phyloP scores from a whole-genome alignment of 1,284 basidiomycete species.

The Ceratobasidium sp. region DNA sequence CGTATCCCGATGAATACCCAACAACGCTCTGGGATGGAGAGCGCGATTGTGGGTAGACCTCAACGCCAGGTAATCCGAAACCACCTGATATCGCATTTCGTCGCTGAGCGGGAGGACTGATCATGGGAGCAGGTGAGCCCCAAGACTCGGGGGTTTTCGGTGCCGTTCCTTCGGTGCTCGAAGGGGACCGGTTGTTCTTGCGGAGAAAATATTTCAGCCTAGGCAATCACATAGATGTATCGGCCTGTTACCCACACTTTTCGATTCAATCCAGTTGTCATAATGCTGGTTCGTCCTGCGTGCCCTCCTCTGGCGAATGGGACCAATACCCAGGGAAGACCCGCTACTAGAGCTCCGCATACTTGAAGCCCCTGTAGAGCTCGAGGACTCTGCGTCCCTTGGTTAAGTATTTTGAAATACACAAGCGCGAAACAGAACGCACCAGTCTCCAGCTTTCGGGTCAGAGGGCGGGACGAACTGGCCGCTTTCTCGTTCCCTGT shows the following conservation, averaged over 20 bases:
- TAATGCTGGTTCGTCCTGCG: not conserved
- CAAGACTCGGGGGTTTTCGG: constrained; percentile 12
- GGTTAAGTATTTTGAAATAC: not conserved
- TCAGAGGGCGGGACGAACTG: not conserved
- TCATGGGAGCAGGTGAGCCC: not conserved
- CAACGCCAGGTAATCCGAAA: no score
- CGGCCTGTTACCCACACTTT: not conserved
- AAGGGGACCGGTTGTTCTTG: constrained; percentile 1
- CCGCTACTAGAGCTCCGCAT: not conserved
- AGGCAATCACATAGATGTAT: no score
- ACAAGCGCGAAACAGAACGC: not conserved
- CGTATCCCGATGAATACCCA: not conserved
- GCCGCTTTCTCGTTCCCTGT: not conserved
- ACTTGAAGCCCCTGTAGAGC: not conserved
- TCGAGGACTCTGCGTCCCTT: not conserved
- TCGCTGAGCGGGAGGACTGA: not conserved
- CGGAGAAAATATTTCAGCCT: not conserved
- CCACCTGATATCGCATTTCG: constrained; percentile 7
- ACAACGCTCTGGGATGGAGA: not conserved
- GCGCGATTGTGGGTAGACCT: no score
- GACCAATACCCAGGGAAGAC: not conserved
- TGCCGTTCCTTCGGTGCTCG: not conserved
- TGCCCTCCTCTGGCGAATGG: not conserved
- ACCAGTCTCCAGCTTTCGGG: not conserved
- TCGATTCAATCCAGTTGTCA: not conserved